A percentile compares a stretch with the other conserved stretches of the same genome.
Conservation (phyloP, 495 filamentous ascomycete genomes). For the Bacidia rubella region DNA sequence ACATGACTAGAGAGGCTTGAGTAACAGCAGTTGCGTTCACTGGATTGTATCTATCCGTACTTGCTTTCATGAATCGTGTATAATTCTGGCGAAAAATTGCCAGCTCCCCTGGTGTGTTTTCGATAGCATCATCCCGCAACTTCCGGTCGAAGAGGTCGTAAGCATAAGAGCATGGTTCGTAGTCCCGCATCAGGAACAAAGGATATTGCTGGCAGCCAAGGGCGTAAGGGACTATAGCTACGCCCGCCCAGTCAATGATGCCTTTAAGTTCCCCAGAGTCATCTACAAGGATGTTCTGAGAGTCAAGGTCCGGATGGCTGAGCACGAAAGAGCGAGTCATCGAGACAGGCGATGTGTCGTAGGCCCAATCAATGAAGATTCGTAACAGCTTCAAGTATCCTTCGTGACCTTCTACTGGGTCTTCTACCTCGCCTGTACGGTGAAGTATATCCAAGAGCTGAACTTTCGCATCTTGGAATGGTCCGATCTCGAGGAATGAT, state of each 20-base stretch:
- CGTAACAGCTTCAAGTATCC: too few species aligned
- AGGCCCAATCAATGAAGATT: too few species aligned
- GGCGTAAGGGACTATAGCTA: constrained; percentile 6
- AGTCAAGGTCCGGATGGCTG: too few species aligned
- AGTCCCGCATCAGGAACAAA: constrained; percentile 27
- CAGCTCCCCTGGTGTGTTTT: not conserved
- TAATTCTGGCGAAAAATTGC: not conserved
- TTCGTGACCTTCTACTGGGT: too few species aligned
- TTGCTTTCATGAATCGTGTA: constrained; percentile 4
- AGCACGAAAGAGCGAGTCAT: too few species aligned
- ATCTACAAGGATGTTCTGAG: too few species aligned
- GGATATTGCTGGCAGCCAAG: constrained; percentile 22
- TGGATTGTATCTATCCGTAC: too few species aligned
- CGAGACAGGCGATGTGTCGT: too few species aligned
- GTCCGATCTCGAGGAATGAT: not conserved
- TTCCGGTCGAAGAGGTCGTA: not conserved
- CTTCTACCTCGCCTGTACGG: too few species aligned
- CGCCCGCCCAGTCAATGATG: constrained; percentile 32
- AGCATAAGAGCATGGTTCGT: constrained; percentile 17
- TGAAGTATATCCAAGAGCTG: not conserved
- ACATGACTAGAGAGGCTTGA: too few species aligned
- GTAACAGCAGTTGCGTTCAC: too few species aligned
- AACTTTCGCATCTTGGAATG: not conserved
- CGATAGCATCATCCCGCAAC: not conserved
- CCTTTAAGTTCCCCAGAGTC: constrained; percentile 27